Percentiles rank a stretch among this genome's conserved stretches.
Evolutionary conservation across 257 asterid genomes (phyloP).

Genomic region (Verbena officinalis): DNA sequence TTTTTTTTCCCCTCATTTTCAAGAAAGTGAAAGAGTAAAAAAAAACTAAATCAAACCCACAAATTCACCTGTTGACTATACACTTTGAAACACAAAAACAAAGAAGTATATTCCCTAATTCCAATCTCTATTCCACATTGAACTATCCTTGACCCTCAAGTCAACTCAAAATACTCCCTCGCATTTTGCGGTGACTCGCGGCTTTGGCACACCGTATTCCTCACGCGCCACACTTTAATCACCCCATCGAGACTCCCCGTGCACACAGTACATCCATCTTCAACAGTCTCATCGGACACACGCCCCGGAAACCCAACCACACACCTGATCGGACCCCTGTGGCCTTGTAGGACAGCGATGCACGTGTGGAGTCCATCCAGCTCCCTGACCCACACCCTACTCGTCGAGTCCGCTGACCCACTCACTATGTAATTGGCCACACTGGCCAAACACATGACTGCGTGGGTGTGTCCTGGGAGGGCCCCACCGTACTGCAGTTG

Average conservation of each 20-base stretch:
- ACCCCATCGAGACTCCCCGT: conserved; percentile 92
- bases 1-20: background rate
- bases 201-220: conserved; percentile 25
- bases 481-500: conserved; percentile 93
- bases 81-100: background rate
- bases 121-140: background rate
- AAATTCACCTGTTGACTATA: background rate
- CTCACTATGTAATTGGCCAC: conserved; percentile 57
- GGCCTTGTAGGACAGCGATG: conserved; percentile 74
- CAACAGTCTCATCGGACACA: conserved; percentile 46
- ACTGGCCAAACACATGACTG: conserved; percentile 76
- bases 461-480: conserved; percentile 83
- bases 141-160: conserved; percentile 26
- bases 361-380: conserved; percentile 66
- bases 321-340: conserved; percentile 86
- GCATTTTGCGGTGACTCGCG: conserved; percentile 37
- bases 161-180: conserved; percentile 70
- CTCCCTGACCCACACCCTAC: conserved; percentile 78
- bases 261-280: conserved; percentile 76
- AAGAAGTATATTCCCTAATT: background rate
- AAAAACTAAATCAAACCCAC: background rate
- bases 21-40: background rate
- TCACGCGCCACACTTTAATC: conserved; percentile 78
- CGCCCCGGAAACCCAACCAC: conserved; percentile 46
- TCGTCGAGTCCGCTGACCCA: conserved; percentile 82